Percentiles rank a stretch among this genome's conserved stretches.
phyloP scores from a whole-genome alignment of 805 yeast species.

The Jamesozyma jinghongensis region DNA sequence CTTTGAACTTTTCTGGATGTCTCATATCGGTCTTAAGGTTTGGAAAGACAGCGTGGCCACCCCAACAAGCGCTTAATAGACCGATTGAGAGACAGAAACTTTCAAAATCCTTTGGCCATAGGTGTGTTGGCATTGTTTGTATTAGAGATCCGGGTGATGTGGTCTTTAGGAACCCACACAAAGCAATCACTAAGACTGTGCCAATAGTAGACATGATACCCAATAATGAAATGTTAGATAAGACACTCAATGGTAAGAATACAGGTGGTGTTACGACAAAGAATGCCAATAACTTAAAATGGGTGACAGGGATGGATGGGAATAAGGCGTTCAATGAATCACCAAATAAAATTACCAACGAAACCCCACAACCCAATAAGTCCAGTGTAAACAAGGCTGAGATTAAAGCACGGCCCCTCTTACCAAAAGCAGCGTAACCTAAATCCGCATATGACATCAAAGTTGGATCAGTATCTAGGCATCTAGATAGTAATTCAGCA shows the following conservation, averaged over 20 bases:
- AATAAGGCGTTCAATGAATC: slow-evolving; percentile 71
- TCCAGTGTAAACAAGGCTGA: slow-evolving; percentile 70
- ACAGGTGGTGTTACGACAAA: slow-evolving; percentile 72
- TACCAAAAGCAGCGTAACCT: slow-evolving; percentile 79
- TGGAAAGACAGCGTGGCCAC: slow-evolving; percentile 77
- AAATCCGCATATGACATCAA: slow-evolving; percentile 82
- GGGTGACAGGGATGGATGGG: slow-evolving; percentile 42
- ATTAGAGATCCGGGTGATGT: slow-evolving; percentile 68
- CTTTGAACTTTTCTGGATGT: slow-evolving; percentile 47
- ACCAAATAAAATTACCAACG: slow-evolving; percentile 72
- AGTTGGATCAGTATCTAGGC: slow-evolving; percentile 74
- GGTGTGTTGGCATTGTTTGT: slow-evolving; percentile 51
- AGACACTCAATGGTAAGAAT: slow-evolving; percentile 62
- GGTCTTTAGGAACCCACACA: slow-evolving; percentile 55
- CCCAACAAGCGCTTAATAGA: slow-evolving; percentile 70
- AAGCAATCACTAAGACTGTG: slow-evolving; percentile 47
- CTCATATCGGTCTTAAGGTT: slow-evolving; percentile 65
- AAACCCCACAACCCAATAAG: slow-evolving; percentile 71
- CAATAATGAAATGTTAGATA: slow-evolving; percentile 57
- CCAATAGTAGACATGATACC: slow-evolving; percentile 67
- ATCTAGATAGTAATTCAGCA: slow-evolving; percentile 61
- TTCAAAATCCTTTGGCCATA: slow-evolving; percentile 49
- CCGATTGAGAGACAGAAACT: slow-evolving; percentile 56
- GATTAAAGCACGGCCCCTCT: slow-evolving; percentile 61
- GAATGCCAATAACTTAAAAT: slow-evolving; percentile 61